phyloP scores from a whole-genome alignment of 768 basidiomycete species.

The Lactarius sanguifluus region DNA sequence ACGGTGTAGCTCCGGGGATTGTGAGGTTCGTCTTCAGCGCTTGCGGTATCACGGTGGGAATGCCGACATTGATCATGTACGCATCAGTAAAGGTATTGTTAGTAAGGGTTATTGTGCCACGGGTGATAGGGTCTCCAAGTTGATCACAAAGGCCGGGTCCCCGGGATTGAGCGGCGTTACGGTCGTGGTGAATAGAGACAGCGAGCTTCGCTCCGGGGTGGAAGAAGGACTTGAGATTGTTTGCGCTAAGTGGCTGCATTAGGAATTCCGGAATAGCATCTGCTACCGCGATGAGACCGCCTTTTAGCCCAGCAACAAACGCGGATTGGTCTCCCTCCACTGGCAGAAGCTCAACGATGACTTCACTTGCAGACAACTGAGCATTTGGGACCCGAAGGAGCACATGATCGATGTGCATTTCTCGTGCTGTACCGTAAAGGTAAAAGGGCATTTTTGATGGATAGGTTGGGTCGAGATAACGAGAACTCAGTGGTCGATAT shows the following conservation, averaged over 20 bases:
- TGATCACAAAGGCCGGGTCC: slow-evolving; percentile 24
- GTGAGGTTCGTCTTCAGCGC: slow-evolving; percentile 17
- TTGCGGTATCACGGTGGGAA: slow-evolving; percentile 1
- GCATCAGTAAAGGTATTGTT: slow-evolving; percentile 21
- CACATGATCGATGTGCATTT: slow-evolving; percentile 40
- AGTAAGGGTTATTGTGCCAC: slow-evolving; percentile 26
- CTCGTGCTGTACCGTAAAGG: slow-evolving; percentile 38
- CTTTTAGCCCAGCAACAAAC: slow-evolving; percentile 22
- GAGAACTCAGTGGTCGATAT: slow-evolving; percentile 35
- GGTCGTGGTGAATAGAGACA: slow-evolving; percentile 27
- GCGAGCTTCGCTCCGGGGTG: slow-evolving; percentile 23
- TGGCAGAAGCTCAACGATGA: slow-evolving; percentile 19
- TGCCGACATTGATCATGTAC: slow-evolving; percentile 26
- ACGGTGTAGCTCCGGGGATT: background rate
- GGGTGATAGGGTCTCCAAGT: slow-evolving; percentile 23
- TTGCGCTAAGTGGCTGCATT: slow-evolving; percentile 29
- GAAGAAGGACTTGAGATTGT: slow-evolving; percentile 15
- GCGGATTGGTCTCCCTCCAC: slow-evolving; percentile 15
- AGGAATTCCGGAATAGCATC: slow-evolving; percentile 26
- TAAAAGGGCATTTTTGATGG: slow-evolving; percentile 41
- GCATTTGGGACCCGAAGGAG: slow-evolving; percentile 31
- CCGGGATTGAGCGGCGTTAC: slow-evolving; percentile 11
- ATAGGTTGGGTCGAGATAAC: slow-evolving; percentile 37
- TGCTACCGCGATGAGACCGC: slow-evolving; percentile 27
- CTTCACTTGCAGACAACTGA: slow-evolving; percentile 30